Base-by-base conservation (phyloP, 805 yeast genomes). In the Pichia ethanolica region DNA sequence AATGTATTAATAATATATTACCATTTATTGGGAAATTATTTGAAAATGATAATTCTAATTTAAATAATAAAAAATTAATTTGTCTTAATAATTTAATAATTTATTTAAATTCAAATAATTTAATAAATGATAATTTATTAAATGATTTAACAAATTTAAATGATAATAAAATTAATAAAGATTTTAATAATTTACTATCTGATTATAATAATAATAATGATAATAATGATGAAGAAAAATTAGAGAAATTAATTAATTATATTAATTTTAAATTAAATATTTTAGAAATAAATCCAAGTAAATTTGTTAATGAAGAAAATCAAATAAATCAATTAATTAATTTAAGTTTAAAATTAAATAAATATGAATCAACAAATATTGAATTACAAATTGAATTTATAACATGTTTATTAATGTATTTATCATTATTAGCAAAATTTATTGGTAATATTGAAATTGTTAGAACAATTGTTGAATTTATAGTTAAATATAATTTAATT, bases 21-120 rank as follows among this genome's bases (percentile, higher is more conserved):
- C 58, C 61, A 10, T 60, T 71, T 25, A 67, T 82, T 28, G 56
- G 67, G 14, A 72, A 72, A 38, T 64, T 78, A 45, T 60, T 70
- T 38, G 57, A 57, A 41, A 72, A 66, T 53, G 67, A 71, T n/a
- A 71, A 74, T 20, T 20, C 20, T 20, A 20, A 20, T 41, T 75
- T 82, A 52, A 67, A 75, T 30, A 71, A 78, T 30, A 79, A 85
- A 55, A 72, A 81, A 7, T 67, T 87, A 44, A 73, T 79, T 12
- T 81, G 86, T 8, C 72, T 89, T 62, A 89, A 87, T 66, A 90
- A 90, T 59, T 62, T 84, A 47, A 63, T 78, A 39, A 83, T 59
- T 38, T 63, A 61, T 30, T 52, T 57, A 50, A 51, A 53, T 32
- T 54, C 34, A 41, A 53, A 34, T 41, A 47, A 34, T 13, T 41